Evolutionary conservation across 805 yeast genomes (phyloP).

Genomic region (Kuraishia piskuri): DNA sequence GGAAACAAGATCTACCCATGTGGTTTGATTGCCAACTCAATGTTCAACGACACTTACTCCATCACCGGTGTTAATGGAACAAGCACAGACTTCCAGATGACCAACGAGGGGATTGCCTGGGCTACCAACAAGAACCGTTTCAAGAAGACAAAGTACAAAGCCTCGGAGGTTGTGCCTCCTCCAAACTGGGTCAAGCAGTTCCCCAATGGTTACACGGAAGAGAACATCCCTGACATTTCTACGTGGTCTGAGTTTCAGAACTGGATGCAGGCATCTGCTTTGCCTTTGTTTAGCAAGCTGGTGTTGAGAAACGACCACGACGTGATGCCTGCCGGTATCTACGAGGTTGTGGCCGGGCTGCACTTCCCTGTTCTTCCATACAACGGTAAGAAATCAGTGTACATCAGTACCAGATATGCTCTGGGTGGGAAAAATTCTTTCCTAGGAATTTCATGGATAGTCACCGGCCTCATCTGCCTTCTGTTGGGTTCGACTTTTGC

Average conservation of each 20-base stretch:
- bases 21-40: constrained; percentile 74
- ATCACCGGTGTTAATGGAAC: constrained; percentile 35
- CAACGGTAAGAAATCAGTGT: constrained; percentile 60
- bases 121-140: constrained; percentile 53
- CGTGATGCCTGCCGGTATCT: constrained; percentile 45
- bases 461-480: constrained; percentile 64
- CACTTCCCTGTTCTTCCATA: constrained; percentile 73
- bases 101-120: constrained; percentile 63
- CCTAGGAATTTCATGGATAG: constrained; percentile 67
- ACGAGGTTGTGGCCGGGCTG: constrained; percentile 57
- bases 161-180: constrained; percentile 65
- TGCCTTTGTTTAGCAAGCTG: constrained; percentile 59
- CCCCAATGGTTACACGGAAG: constrained; percentile 67
- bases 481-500: constrained; percentile 44
- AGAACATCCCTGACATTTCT: constrained; percentile 61
- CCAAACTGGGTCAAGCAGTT: constrained; percentile 70
- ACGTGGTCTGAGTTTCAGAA: constrained; percentile 67
- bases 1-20: constrained; percentile 67
- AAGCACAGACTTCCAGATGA: constrained; percentile 31
- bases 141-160: constrained; percentile 53
- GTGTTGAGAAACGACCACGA: constrained; percentile 55
- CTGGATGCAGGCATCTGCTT: constrained; percentile 82
- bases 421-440: constrained; percentile 73
- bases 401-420: constrained; percentile 59
- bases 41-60: constrained; percentile 70